Evolutionary conservation across 371 early-diverging fungal genomes (phyloP), one percentile per base, ranked within the genome.

Genomic region (Rhizopus microsporus): DNA sequence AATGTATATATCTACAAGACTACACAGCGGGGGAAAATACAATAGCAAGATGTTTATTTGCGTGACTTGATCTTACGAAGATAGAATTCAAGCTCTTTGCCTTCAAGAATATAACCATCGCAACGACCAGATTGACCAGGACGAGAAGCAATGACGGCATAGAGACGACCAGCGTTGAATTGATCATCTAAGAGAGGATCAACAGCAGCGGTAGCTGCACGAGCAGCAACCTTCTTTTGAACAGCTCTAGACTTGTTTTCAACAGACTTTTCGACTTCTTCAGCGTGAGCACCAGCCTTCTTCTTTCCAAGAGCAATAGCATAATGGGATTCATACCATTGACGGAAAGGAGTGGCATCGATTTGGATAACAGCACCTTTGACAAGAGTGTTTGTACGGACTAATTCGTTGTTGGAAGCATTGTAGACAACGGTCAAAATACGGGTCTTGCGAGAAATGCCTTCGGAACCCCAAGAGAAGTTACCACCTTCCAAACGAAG

Each of bases 331-430:
- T 96, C 95, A 79, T 93, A 96, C 93, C 96, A 95, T 78, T 96
- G 96, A 69, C 94, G 90, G 93, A 98, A 97, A 57, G 96, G 96
- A 60, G 96, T 93, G 70, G 98, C 96, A 82, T 96, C 96, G 66
- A 99, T 88, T 82, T 99, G 97, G 62, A 99, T 90, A 63, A 99
- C 92, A 78, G 93, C 88, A 64, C 94, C 91, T 90, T 99, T 99
- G 56, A 99, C 99, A 51, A 99, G 87, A 59, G 99, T 99, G 89
- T 98, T 98, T 83, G 99, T 99, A 75, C 99, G 95, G 79, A 99
- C 97, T 74, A 99, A 86, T 85, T 99, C 99, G 91, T 99, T 99
- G 94, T 94, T 96, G 81, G 95, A 92, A 67, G 99, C 93, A 84
- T 99, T 99, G 93, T 99, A 99, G 67, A 93, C 92, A 68, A 99